Conservation (phyloP, 805 yeast genomes). For the Saturnispora silvae region DNA sequence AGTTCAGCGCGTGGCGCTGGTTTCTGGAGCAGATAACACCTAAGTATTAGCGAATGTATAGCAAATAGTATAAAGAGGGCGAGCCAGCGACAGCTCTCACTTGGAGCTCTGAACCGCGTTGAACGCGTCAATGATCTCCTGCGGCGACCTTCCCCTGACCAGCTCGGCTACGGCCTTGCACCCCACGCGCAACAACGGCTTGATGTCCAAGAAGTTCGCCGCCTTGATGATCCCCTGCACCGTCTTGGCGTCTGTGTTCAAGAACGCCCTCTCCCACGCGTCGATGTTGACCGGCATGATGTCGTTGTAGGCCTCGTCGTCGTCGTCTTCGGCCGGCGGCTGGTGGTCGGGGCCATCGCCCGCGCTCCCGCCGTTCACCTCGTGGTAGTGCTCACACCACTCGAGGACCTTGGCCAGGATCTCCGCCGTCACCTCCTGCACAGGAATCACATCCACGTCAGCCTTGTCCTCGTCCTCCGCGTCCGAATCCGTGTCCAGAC, state of each 20-base stretch:
- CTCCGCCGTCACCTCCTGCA: conserved; percentile 4
- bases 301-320: conserved; percentile 37
- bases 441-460: conserved; percentile 9
- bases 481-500: conserved; percentile 9
- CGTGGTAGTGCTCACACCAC: conserved; percentile 12
- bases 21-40: no score
- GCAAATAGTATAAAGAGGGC: no score
- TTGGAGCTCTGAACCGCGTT: conserved; percentile 34
- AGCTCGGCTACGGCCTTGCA: conserved; percentile 69
- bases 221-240: conserved; percentile 61
- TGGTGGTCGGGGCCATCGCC: conserved; percentile 14
- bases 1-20: conserved; percentile 4
- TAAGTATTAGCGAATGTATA: no score
- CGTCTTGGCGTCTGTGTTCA: conserved; percentile 80
- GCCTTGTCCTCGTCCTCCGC: conserved; percentile 1
- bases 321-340: conserved; percentile 15
- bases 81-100: not conserved
- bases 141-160: conserved; percentile 65
- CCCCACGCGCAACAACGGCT: conserved; percentile 59
- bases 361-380: conserved; percentile 4
- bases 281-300: conserved; percentile 46
- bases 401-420: conserved; percentile 8
- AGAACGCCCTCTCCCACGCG: conserved; percentile 77
- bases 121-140: conserved; percentile 62
- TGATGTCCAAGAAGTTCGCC: conserved; percentile 66